These are phyloP conservation scores for Monilinia fructigena DNA, from an alignment of 2,329 filamentous ascomycete genomes.

Conservation along the genomic window DNA sequence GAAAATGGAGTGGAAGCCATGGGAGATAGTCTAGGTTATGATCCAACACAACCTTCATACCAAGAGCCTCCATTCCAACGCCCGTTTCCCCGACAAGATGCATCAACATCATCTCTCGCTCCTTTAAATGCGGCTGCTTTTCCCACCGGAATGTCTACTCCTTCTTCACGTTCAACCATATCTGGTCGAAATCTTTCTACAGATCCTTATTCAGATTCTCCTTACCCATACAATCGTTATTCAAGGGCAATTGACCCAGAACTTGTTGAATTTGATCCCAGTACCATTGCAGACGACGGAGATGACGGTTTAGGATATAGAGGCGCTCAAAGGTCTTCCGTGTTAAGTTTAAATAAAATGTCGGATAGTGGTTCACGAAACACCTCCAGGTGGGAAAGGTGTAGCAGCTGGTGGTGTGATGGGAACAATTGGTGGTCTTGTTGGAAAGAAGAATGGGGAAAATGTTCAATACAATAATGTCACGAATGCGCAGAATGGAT, in stretches of 20 bases:
- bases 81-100: slow-evolving; percentile 23
- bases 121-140: slow-evolving; percentile 39
- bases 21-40: slow-evolving; percentile 42
- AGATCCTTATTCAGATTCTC: slow-evolving; percentile 36
- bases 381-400: slow-evolving; percentile 38
- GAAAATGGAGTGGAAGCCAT: slow-evolving; percentile 65
- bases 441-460: slow-evolving; percentile 36
- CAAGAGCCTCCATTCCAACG: slow-evolving; percentile 24
- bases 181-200: slow-evolving; percentile 33
- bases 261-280: slow-evolving; percentile 54
- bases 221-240: slow-evolving; percentile 34
- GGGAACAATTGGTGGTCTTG: slow-evolving; percentile 35
- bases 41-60: slow-evolving; percentile 28
- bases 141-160: slow-evolving; percentile 35
- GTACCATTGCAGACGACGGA: slow-evolving; percentile 80
- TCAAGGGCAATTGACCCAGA: slow-evolving; percentile 37
- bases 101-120: slow-evolving; percentile 34
- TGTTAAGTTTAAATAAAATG: slow-evolving; percentile 41
- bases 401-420: slow-evolving; percentile 45
- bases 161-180: slow-evolving; percentile 33
- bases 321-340: slow-evolving; percentile 52
- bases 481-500: slow-evolving; percentile 22
- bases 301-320: slow-evolving; percentile 73
- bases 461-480: slow-evolving; percentile 36
- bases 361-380: slow-evolving; percentile 29